These are phyloP conservation scores for Rubroshorea leprosula DNA, from an alignment of 345 rosid genomes.

Conservation along the genomic window DNA sequence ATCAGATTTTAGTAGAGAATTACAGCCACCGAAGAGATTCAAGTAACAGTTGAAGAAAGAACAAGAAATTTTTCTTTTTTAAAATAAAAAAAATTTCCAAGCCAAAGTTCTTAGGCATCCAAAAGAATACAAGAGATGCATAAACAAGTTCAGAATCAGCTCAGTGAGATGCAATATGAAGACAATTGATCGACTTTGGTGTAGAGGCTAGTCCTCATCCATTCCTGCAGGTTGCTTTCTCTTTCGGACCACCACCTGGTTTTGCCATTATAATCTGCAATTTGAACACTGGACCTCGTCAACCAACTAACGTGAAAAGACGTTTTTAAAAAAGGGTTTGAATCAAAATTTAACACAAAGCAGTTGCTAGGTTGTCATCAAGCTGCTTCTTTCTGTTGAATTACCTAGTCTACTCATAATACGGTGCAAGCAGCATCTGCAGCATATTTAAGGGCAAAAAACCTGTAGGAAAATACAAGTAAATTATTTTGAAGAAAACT, in stretches of 20 bases:
- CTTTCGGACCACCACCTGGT: constrained; percentile 93
- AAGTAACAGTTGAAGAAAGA: no score
- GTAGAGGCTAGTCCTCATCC: constrained; percentile 54
- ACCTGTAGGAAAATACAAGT: constrained; percentile 36
- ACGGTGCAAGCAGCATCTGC: constrained; percentile 98
- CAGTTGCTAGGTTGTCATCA: neutral
- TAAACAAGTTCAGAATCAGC: neutral
- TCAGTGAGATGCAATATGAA: neutral
- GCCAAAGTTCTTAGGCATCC: constrained; percentile 13
- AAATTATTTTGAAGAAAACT: no score
- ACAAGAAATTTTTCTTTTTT: neutral
- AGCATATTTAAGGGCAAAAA: constrained; percentile 88
- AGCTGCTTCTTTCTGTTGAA: neutral
- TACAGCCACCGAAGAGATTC: no score
- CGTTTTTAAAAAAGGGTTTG: neutral
- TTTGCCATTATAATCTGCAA: constrained; percentile 90
- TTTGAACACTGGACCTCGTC: constrained; percentile 12
- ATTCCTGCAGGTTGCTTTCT: constrained; percentile 63
- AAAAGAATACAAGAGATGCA: constrained; percentile 3
- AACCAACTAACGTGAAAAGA: neutral
- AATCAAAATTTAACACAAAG: neutral
- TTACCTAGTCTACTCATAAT: constrained; percentile 94
- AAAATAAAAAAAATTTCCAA: constrained; percentile 11
- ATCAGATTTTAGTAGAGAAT: no score
- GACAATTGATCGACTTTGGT: neutral